Conservation (phyloP, 768 basidiomycete species). For the Mycena pura region DNA sequence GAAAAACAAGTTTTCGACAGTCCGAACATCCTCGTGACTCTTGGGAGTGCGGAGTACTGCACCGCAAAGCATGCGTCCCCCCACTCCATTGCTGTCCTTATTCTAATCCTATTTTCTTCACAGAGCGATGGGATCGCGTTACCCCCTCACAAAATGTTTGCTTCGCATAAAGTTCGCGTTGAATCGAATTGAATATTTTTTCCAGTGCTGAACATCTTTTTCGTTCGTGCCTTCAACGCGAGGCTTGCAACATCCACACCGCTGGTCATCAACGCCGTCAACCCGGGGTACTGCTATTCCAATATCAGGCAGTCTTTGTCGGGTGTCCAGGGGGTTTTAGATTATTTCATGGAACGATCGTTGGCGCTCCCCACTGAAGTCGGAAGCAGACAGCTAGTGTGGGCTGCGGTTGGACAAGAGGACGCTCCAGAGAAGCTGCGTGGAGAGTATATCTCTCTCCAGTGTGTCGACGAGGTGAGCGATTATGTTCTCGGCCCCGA, state of each 20-base stretch:
- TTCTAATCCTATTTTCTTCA: background rate
- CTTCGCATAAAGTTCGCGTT: background rate
- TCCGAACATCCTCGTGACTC: slow-evolving; percentile 26
- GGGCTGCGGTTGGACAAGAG: slow-evolving; percentile 36
- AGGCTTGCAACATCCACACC: slow-evolving; percentile 21
- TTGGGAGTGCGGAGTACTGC: slow-evolving; percentile 30
- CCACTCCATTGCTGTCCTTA: background rate
- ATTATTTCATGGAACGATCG: slow-evolving; percentile 7
- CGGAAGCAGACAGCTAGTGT: slow-evolving; percentile 39
- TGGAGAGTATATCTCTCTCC: slow-evolving; percentile 38
- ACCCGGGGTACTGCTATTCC: slow-evolving; percentile 30
- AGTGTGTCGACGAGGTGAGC: slow-evolving; percentile 36
- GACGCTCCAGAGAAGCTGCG: slow-evolving; percentile 29
- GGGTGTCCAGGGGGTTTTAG: background rate
- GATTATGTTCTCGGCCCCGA: slow-evolving; percentile 35
- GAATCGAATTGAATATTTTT: background rate
- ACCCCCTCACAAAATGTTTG: slow-evolving; percentile 27
- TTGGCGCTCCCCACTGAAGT: slow-evolving; percentile 30
- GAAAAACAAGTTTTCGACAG: slow-evolving; percentile 13
- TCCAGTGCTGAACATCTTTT: slow-evolving; percentile 30
- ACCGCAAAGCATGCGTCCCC: slow-evolving; percentile 14
- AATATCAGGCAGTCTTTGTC: slow-evolving; percentile 19
- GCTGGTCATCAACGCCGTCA: slow-evolving; percentile 26
- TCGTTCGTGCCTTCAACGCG: slow-evolving; percentile 29
- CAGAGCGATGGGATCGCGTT: slow-evolving; percentile 16